A percentile compares a stretch with the other conserved stretches of the same genome.
phyloP scores from a whole-genome alignment of 2,329 filamentous ascomycete species.

The Gyromitra esculenta region DNA sequence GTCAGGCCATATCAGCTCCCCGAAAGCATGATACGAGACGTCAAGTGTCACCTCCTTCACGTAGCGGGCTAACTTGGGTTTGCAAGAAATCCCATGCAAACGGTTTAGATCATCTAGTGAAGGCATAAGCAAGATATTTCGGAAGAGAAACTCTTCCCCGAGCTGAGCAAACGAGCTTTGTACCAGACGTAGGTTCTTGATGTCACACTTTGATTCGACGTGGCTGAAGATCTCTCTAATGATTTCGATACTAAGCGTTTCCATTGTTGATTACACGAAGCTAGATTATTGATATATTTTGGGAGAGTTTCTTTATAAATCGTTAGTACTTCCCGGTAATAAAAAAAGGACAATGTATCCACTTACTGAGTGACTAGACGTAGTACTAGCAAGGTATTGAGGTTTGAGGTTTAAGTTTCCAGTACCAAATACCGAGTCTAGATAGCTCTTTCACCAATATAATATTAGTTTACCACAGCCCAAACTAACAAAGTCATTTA shows the following conservation, averaged over 20 bases:
- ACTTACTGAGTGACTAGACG: neutral
- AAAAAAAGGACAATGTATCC: neutral
- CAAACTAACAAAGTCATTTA: neutral
- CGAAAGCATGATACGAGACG: neutral
- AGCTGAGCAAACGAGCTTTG: constrained; percentile 23
- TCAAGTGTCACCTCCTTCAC: constrained; percentile 17
- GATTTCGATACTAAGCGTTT: constrained; percentile 4
- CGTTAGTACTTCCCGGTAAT: neutral
- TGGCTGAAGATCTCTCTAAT: constrained; percentile 6
- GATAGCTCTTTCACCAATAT: neutral
- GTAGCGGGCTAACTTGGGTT: constrained; percentile 14
- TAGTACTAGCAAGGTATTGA: neutral
- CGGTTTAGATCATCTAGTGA: neutral
- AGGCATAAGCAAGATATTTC: neutral
- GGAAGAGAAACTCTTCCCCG: constrained; percentile 21
- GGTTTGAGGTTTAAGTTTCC: neutral
- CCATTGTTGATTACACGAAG: constrained; percentile 3
- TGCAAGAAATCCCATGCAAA: constrained; percentile 4
- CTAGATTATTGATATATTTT: neutral
- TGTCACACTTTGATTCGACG: neutral
- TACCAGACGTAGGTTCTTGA: constrained; percentile 11
- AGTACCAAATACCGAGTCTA: neutral
- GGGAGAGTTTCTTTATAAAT: neutral
- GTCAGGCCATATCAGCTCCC: neutral
- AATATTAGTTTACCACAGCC: neutral